These are phyloP conservation scores for Xylaria polymorpha DNA, from an alignment of 2,329 filamentous ascomycete species.

Conservation along the genomic window DNA sequence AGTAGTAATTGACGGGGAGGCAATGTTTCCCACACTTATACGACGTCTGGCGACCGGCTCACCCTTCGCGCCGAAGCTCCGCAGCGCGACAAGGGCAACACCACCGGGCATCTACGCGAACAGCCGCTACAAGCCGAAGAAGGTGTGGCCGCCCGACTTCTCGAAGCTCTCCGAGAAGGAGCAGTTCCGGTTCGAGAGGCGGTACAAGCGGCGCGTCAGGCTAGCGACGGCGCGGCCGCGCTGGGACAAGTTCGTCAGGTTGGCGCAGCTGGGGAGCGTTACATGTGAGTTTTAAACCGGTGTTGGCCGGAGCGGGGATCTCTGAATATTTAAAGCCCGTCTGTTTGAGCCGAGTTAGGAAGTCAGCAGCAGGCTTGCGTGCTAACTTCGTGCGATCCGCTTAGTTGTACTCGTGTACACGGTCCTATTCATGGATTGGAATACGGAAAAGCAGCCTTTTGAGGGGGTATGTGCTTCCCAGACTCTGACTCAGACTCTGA, in stretches of 20 bases:
- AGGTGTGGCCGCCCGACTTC: slow-evolving; percentile 83
- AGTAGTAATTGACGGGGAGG: background rate
- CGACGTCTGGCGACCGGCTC: slow-evolving; percentile 54
- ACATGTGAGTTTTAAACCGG: slow-evolving; percentile 58
- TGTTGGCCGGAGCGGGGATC: background rate
- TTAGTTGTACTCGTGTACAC: slow-evolving; percentile 66
- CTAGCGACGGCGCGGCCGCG: slow-evolving; percentile 49
- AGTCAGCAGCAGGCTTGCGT: background rate
- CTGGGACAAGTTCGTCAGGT: slow-evolving; percentile 59
- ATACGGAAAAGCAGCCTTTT: slow-evolving; percentile 60
- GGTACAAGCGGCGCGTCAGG: slow-evolving; percentile 76
- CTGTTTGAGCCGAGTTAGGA: background rate
- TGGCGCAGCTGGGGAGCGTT: slow-evolving; percentile 71
- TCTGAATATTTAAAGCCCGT: background rate
- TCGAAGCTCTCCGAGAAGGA: slow-evolving; percentile 74
- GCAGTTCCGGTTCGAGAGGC: slow-evolving; percentile 81
- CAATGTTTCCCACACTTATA: slow-evolving; percentile 60
- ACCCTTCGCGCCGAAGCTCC: slow-evolving; percentile 42
- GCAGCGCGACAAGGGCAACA: slow-evolving; percentile 38
- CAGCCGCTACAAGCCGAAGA: slow-evolving; percentile 74
- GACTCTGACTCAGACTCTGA: background rate
- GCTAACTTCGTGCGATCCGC: slow-evolving; percentile 23
- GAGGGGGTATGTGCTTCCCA: slow-evolving; percentile 56
- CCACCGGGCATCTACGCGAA: slow-evolving; percentile 54
- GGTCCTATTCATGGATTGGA: slow-evolving; percentile 72